These are phyloP conservation scores for Microbotryum saponariae DNA, from an alignment of 1,284 basidiomycete species.

Conservation along the genomic window DNA sequence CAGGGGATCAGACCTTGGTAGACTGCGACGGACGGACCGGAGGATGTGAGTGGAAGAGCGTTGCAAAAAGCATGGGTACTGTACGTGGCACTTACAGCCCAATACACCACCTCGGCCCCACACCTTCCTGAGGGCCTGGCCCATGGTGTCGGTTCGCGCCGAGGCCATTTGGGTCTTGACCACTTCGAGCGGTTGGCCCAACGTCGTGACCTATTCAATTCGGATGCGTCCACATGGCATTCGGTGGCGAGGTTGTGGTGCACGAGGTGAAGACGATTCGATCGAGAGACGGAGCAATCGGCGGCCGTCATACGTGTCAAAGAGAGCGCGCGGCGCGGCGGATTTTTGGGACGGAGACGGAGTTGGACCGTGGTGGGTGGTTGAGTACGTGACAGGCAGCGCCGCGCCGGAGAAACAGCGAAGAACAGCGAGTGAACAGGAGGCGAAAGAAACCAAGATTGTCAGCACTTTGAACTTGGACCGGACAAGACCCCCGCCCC, in stretches of 20 bases:
- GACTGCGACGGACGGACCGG: slow-evolving; percentile 42
- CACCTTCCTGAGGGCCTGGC: slow-evolving; percentile 73
- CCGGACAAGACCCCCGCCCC: too few relatives aligned
- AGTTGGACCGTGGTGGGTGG: too few relatives aligned
- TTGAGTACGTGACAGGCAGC: too few relatives aligned
- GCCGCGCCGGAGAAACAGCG: too few relatives aligned
- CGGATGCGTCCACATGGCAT: not conserved
- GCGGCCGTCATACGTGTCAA: too few relatives aligned
- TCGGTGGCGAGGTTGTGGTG: too few relatives aligned
- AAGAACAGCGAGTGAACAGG: too few relatives aligned
- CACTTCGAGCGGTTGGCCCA: slow-evolving; percentile 97
- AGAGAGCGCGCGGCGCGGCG: too few relatives aligned
- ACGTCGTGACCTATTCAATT: slow-evolving; percentile 63
- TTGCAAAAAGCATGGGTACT: not conserved
- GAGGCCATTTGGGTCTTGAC: slow-evolving; percentile 98
- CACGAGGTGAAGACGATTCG: too few relatives aligned
- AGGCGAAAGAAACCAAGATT: too few relatives aligned
- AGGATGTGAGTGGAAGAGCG: not conserved
- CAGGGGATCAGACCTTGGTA: slow-evolving; percentile 99
- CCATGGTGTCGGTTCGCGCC: slow-evolving; percentile 83
- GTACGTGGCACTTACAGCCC: slow-evolving; percentile 49
- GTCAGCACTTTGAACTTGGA: not conserved
- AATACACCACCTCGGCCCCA: slow-evolving; percentile 82
- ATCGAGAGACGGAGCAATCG: too few relatives aligned
- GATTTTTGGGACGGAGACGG: too few relatives aligned